Evolutionary conservation across 2,329 filamentous ascomycete species (phyloP), one percentile per base, ranked within the genome.

Genomic region (Hymenoscyphus repandus): DNA sequence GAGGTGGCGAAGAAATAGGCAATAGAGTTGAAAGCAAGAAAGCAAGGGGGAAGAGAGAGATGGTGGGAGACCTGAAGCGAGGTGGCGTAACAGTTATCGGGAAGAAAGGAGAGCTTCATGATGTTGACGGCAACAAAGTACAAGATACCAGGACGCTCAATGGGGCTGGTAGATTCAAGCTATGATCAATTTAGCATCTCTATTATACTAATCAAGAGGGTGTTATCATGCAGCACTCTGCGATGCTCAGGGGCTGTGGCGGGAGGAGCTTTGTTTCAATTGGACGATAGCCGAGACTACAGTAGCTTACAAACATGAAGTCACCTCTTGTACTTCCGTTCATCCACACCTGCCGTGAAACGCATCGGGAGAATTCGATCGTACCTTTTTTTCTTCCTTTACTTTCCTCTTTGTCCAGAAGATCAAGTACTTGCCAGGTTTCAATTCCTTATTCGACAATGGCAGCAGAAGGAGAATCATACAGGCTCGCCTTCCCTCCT

Each of bases 1-100:
- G 78, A 18, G 80, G 79, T 50, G 75, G 74, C 12, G 72, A 72
- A 30, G 69, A 69, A 51, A 65, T 66, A n/a, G 67, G 67, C 51
- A 71, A 73, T 58, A 77, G 75, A 62, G 68, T 72, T 31, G 68
- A 77, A 61, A 74, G 74, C 62, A 84, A 79, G 70, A 85, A 83
- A 69, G 77, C 73, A 27, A 74, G 78, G 58, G 72, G 76, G 47
- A 77, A 74, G 58, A 70, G 70, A 55, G 72, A 76, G 52, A 75
- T 72, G 18, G 61, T 77, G 45, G 71, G 68, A 5, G 70, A 75
- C 45, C 72, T 92, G 64, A 89, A 86, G 74, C 88, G 86, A 77
- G 90, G 88, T 47, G 88, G 88, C 53, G 92, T 96, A 61, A 92
- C 87, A 76, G 80, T 97, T 53, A 93, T 96, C 71, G 91, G 90